phyloP scores from a whole-genome alignment of 176 grass and related monocot genomes.

The Panicum miliaceum region DNA sequence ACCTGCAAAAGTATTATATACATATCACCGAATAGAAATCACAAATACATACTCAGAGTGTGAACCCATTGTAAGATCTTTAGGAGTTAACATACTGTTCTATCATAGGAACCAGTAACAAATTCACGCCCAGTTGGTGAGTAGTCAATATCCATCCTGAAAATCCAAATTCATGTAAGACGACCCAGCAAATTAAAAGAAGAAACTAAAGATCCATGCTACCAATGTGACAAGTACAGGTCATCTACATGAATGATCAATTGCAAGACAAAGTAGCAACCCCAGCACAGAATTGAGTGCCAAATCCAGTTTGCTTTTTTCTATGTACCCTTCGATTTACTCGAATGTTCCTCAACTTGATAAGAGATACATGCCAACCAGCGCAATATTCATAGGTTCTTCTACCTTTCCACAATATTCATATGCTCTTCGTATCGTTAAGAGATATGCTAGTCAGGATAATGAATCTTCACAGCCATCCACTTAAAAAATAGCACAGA shows the following conservation, averaged over 20 bases:
- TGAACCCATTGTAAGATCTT: constrained; percentile 30
- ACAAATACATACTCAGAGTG: constrained; percentile 27
- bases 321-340: background rate
- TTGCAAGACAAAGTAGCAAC: background rate
- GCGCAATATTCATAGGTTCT: background rate
- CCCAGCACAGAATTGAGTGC: background rate
- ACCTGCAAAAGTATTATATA: constrained; percentile 65
- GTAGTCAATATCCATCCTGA: constrained; percentile 99
- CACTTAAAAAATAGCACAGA: constrained; percentile 16
- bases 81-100: constrained; percentile 62
- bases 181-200: background rate
- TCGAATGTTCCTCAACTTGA: background rate
- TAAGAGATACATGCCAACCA: background rate
- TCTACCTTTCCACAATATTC: background rate
- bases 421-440: background rate
- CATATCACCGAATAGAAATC: constrained; percentile 9
- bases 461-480: background rate
- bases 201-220: constrained; percentile 14
- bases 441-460: background rate
- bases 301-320: constrained; percentile 8
- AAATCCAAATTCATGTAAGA: constrained; percentile 47
- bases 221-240: constrained; percentile 4
- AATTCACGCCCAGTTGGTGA: constrained; percentile 95
- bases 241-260: background rate
- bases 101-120: constrained; percentile 97